A percentile compares a stretch with the other conserved stretches of the same genome.
Conservation (phyloP, 768 basidiomycete genomes). For the Flagelloscypha sp. region DNA sequence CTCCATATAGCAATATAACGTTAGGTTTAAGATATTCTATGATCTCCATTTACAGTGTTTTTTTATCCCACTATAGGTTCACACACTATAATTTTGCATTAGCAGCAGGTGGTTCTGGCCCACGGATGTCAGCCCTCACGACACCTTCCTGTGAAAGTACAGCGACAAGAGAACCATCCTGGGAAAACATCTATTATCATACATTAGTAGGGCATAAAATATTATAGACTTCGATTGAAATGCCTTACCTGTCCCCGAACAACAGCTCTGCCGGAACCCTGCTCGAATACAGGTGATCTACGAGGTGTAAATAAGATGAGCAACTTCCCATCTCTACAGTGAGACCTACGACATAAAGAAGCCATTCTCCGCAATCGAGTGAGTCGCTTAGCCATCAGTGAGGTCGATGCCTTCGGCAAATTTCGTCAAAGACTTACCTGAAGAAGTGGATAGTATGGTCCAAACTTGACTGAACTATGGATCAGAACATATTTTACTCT, state of each 20-base stretch:
- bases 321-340: conserved; percentile 4
- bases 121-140: conserved; percentile 49
- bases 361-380: conserved; percentile 74
- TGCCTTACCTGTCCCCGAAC: conserved; percentile 59
- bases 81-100: conserved; percentile 27
- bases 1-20: too few relatives aligned
- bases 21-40: too few relatives aligned
- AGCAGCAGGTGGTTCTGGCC: conserved; percentile 22
- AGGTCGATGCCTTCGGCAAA: neutral
- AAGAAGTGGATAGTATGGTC: conserved; percentile 82
- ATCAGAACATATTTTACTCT: neutral
- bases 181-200: conserved; percentile 54
- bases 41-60: too few relatives aligned
- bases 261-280: conserved; percentile 58
- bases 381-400: conserved; percentile 37
- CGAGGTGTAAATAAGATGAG: neutral
- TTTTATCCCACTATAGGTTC: conserved; percentile 8
- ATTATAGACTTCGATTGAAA: neutral
- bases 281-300: conserved; percentile 60
- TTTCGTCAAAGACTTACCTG: conserved; percentile 33
- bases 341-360: conserved; percentile 62
- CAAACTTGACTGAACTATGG: conserved; percentile 46
- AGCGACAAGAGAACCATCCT: conserved; percentile 57
- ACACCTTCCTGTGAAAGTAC: conserved; percentile 78
- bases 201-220: neutral